Percentiles rank a stretch among this genome's conserved stretches.
Conservation (phyloP, 768 basidiomycete species). For the Jaapia argillacea region DNA sequence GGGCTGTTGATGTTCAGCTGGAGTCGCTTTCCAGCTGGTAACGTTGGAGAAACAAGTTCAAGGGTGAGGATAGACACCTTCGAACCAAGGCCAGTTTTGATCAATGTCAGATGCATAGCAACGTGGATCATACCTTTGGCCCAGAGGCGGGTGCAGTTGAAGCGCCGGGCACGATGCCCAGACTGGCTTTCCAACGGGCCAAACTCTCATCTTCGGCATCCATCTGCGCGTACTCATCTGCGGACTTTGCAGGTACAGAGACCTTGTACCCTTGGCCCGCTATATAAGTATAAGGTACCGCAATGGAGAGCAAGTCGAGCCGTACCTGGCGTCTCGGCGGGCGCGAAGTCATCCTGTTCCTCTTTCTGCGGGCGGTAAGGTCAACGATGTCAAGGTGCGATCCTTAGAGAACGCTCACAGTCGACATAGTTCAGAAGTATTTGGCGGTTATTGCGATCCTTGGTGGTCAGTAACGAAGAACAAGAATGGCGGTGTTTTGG, state of each 20-base stretch:
- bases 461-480: neutral
- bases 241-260: conserved; percentile 44
- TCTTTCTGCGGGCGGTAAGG: conserved; percentile 29
- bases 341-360: conserved; percentile 63
- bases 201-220: conserved; percentile 91
- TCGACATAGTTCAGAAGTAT: conserved; percentile 35
- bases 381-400: conserved; percentile 2
- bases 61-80: conserved; percentile 69
- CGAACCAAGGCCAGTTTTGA: neutral
- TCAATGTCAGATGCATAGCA: neutral
- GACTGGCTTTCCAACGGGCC: conserved; percentile 90
- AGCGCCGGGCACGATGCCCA: conserved; percentile 65
- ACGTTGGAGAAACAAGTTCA: conserved; percentile 69
- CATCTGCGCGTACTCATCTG: conserved; percentile 77
- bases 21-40: conserved; percentile 50
- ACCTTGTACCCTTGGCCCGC: conserved; percentile 60
- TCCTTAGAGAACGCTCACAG: conserved; percentile 25
- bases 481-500: neutral
- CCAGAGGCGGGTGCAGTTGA: conserved; percentile 27
- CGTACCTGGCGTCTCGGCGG: conserved; percentile 58
- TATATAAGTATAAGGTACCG: neutral
- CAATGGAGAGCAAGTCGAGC: neutral
- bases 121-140: conserved; percentile 46
- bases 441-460: conserved; percentile 13
- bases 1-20: conserved; percentile 53